phyloP scores from a whole-genome alignment of 768 basidiomycete species.

The Multifurca ochricompacta region DNA sequence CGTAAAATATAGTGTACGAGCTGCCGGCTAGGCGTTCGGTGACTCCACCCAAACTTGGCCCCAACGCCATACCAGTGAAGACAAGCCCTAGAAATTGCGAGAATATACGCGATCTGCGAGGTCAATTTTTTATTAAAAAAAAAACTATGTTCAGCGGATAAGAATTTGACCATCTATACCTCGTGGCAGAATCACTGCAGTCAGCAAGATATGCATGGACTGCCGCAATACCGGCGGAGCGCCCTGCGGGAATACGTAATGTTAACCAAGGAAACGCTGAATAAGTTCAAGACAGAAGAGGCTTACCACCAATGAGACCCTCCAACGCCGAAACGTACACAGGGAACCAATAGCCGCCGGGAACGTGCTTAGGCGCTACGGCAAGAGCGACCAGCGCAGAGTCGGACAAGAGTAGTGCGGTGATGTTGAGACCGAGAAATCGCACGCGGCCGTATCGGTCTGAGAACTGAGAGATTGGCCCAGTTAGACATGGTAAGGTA shows the following conservation, averaged over 20 bases:
- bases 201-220: conserved; percentile 66
- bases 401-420: conserved; percentile 58
- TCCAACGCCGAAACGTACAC: conserved; percentile 57
- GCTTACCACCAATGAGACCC: conserved; percentile 64
- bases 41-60: conserved; percentile 64
- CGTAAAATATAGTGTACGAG: conserved; percentile 64
- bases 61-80: conserved; percentile 69
- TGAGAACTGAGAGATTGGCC: conserved; percentile 51
- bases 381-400: conserved; percentile 60
- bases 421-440: conserved; percentile 51
- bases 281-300: background rate
- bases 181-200: conserved; percentile 42
- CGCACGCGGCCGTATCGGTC: conserved; percentile 68
- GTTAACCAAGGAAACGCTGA: background rate
- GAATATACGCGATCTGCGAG: conserved; percentile 50
- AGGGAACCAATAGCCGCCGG: conserved; percentile 79
- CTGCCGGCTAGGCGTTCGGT: conserved; percentile 50
- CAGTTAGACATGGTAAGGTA: background rate
- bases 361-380: conserved; percentile 48
- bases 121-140: background rate
- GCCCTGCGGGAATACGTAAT: conserved; percentile 27
- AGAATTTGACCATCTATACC: background rate
- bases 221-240: conserved; percentile 42
- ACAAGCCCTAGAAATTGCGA: conserved; percentile 59
- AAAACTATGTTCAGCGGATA: conserved; percentile 1